A percentile compares a stretch with the other conserved stretches of the same genome.
These are phyloP conservation scores for Sugiyamaella floridensis DNA, from an alignment of 805 yeast genomes.

Conservation along the genomic window DNA sequence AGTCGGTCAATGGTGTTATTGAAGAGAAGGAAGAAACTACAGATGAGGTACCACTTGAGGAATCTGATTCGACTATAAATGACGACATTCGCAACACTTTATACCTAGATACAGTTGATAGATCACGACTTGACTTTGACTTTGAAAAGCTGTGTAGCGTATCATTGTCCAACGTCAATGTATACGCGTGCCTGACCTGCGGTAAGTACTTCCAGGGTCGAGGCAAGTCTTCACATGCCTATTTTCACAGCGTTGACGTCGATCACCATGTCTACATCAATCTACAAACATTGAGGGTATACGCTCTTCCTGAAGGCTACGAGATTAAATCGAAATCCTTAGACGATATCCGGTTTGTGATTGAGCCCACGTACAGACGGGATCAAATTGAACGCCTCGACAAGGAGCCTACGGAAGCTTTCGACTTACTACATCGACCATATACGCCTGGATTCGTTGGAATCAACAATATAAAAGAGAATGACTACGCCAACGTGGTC, in stretches of 20 bases:
- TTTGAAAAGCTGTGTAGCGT: constrained; percentile 59
- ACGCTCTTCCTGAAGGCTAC: constrained; percentile 57
- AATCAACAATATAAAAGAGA: constrained; percentile 45
- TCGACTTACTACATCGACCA: constrained; percentile 39
- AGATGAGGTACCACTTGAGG: background rate
- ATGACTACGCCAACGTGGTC: constrained; percentile 52
- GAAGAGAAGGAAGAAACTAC: background rate
- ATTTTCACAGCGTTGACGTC: constrained; percentile 54
- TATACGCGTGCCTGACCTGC: constrained; percentile 68
- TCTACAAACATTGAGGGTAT: constrained; percentile 43
- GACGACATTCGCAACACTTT: constrained; percentile 2
- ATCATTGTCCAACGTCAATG: constrained; percentile 51
- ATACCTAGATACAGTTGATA: constrained; percentile 33
- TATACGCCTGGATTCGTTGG: constrained; percentile 65
- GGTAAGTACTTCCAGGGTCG: constrained; percentile 71
- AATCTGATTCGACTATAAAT: background rate
- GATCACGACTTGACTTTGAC: constrained; percentile 55
- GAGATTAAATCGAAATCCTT: constrained; percentile 38
- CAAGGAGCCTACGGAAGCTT: constrained; percentile 6
- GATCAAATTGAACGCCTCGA: constrained; percentile 31
- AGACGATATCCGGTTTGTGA: constrained; percentile 45
- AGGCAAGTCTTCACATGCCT: constrained; percentile 56
- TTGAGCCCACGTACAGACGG: constrained; percentile 45
- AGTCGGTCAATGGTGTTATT: background rate
- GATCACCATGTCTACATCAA: constrained; percentile 60